Percentiles rank a stretch among this genome's conserved stretches.
phyloP scores from a whole-genome alignment of 495 filamentous ascomycete species.

The Penicillium pancosmium region DNA sequence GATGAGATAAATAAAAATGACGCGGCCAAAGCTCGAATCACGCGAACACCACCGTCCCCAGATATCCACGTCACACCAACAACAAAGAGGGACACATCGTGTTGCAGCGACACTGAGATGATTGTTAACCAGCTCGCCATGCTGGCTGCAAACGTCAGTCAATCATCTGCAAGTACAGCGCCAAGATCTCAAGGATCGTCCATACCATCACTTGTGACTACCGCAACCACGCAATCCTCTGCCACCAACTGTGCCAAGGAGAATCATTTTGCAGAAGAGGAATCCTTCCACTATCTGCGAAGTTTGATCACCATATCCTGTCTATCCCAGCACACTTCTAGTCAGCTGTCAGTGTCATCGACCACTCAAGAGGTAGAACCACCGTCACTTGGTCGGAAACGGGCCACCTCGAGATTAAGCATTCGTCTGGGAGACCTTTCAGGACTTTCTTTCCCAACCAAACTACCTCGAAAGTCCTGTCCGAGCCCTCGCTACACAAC shows the following conservation, averaged over 20 bases:
- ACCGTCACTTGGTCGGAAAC: slow-evolving; percentile 13
- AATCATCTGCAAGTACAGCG: slow-evolving; percentile 6
- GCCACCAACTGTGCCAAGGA: neutral
- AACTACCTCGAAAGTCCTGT: slow-evolving; percentile 11
- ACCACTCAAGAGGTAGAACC: neutral
- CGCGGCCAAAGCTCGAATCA: neutral
- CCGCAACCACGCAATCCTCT: slow-evolving; percentile 4
- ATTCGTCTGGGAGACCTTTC: slow-evolving; percentile 22
- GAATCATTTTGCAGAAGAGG: slow-evolving; percentile 19
- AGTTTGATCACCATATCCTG: slow-evolving; percentile 32
- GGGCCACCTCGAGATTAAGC: slow-evolving; percentile 26
- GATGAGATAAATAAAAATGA: neutral
- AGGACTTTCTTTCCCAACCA: slow-evolving; percentile 8
- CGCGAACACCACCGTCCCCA: neutral
- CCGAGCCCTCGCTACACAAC: slow-evolving; percentile 22
- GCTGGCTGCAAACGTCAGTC: slow-evolving; percentile 19
- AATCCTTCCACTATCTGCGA: slow-evolving; percentile 30
- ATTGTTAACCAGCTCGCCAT: slow-evolving; percentile 21
- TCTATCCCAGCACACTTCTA: slow-evolving; percentile 9
- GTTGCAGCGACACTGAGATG: slow-evolving; percentile 17
- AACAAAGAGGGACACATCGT: slow-evolving; percentile 1
- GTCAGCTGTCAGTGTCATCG: slow-evolving; percentile 3
- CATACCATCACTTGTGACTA: slow-evolving; percentile 4
- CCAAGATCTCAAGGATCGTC: slow-evolving; percentile 1
- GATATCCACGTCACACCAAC: slow-evolving; percentile 2